Evolutionary conservation across 2,329 filamentous ascomycete species (phyloP), one percentile per base, ranked within the genome.

Genomic region (Zopfia rhizophila): DNA sequence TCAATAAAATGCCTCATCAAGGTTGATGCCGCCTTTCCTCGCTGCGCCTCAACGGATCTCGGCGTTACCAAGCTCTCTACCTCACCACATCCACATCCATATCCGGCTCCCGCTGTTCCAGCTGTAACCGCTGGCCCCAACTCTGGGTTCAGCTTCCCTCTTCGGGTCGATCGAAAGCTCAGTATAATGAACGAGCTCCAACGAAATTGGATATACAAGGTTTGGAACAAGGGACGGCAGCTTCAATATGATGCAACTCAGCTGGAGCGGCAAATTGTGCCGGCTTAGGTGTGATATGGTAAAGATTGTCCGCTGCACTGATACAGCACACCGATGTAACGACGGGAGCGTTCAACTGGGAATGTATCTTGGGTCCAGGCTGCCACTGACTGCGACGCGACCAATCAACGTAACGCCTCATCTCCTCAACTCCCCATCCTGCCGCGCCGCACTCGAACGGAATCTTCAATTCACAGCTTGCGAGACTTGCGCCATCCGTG

Each of bases 21-120:
- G 18, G 38, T 21, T 41, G 13, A 32, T 41, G 18, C 25, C 22
- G 28, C 38, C 18, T 32, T 32, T 23, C 28, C 16, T 41, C n/a
- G 27, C 28, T 41, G 27, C 28, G 17, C 38, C 19, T 41, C 38
- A 31, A 41, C 18, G 14, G 38, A 32, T 41, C 27, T 21, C 38
- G 27, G 28, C 16, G 28, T 41, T 32, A 8, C 29, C 30, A 13
- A 43, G 23, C 22, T 17, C 27, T 27, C 3, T 70, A 32, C 21
- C 24, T 25, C 29, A 32, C 29, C 24, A 27, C 24, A 33, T 43
- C 21, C 28, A 31, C 21, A 33, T 41, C 27, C 7, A 39, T 29
- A 29, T 29, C 37, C 14, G 17, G 37, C 37, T 39, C 24, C 12
- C 24, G 24, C 37, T 39, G 24, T 39, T 28, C 24, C 21, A 39